Conservation (phyloP, 1,139 yeast species). For the Arxiozyma slooffiae region DNA sequence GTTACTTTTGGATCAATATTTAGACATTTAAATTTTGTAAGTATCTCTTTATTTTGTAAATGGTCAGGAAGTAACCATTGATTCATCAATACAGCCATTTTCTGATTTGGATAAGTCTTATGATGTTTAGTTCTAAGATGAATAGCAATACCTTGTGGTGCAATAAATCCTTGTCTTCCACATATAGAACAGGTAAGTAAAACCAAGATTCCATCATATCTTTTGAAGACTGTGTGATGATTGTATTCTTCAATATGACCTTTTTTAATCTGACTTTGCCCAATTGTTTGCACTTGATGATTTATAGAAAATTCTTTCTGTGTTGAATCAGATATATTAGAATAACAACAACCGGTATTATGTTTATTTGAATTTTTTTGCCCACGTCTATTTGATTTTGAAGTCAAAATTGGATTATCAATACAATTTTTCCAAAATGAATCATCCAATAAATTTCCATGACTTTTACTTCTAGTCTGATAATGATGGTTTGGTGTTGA, state of each 20-base stretch:
- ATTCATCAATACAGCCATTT: constrained; percentile 63
- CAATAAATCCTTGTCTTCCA: constrained; percentile 57
- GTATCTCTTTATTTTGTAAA: constrained; percentile 53
- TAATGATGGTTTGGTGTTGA: constrained; percentile 17
- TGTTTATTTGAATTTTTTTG: not conserved
- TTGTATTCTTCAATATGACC: constrained; percentile 29
- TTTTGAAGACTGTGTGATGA: constrained; percentile 47
- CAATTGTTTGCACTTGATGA: constrained; percentile 12
- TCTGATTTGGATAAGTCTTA: constrained; percentile 64
- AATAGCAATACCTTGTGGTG: constrained; percentile 72
- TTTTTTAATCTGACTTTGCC: constrained; percentile 30
- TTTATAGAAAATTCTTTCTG: too few relatives aligned
- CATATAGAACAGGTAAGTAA: constrained; percentile 61
- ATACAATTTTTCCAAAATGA: constrained; percentile 9
- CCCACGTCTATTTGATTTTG: not conserved
- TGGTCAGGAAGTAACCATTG: constrained; percentile 49
- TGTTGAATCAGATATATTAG: not conserved
- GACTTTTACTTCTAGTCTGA: constrained; percentile 29
- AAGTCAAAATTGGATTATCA: constrained; percentile 4
- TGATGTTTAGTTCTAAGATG: constrained; percentile 68
- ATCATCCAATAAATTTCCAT: constrained; percentile 19
- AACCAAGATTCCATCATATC: constrained; percentile 66
- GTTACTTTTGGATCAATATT: constrained; percentile 29
- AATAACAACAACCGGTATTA: not conserved
- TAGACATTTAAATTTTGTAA: constrained; percentile 36